Base-by-base conservation (phyloP, 495 filamentous ascomycete genomes). In the Tuber brumale region DNA sequence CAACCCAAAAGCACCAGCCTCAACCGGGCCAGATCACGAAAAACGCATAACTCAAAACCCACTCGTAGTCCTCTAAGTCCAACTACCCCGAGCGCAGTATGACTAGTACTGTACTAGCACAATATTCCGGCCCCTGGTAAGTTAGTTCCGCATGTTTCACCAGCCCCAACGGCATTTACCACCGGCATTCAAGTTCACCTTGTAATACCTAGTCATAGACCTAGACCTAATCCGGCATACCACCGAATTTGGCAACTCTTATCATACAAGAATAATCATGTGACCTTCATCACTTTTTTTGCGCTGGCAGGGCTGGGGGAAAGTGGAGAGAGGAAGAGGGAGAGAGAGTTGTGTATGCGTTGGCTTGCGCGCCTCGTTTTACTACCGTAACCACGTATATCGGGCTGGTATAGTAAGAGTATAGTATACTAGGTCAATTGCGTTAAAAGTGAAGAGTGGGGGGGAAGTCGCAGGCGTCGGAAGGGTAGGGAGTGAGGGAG, bases 401-500 rank as follows among this genome's bases (percentile, higher is more conserved):
- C 57, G 31, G 16, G 9, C n/a, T 16, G 10, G n/a, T 57, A 27
- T 3, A 37, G 37, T 37, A 39, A 27, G 1, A 37, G 37, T 37
- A 39, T 4, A 3, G 37, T 39, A 4, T 2, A 9, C 1, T 31
- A 31, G n/a, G 3, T 61, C 57, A 16, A 31, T 31, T 14, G 57
- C 27, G 6, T 61, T 27, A 12, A 16, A 31, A 39, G 3, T 4
- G 57, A 6, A 31, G 27, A 61, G 57, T 61, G n/a, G 57, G 51
- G n/a, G 57, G 51, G 51, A 10, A 10, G 48, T 51, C n/a, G 57
- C 12, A 61, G 57, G 57, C 57, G 57, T 31, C 27, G n/a, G 6
- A 0, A 31, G n/a, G 57, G 37, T 4, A 4, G 37, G 37, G 5
- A 0, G 1, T 27, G n/a, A n/a, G n/a, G n/a, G n/a, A n/a, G n/a